phyloP scores from a whole-genome alignment of 1,139 yeast genomes.

The Debaryomyces udenii region DNA sequence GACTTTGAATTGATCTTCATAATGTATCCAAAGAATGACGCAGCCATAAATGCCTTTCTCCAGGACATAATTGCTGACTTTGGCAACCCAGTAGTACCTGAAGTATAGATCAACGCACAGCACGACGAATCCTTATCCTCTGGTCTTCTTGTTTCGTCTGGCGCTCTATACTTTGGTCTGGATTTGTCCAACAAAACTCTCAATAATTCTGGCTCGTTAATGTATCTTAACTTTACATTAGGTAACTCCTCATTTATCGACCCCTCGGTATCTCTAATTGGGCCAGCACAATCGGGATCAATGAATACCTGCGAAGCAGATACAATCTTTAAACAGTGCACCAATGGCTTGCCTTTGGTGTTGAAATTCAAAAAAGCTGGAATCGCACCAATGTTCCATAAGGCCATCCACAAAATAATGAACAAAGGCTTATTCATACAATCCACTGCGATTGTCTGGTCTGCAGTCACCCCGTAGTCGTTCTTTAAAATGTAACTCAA shows the following conservation, averaged over 20 bases:
- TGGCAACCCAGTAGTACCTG: constrained; percentile 95
- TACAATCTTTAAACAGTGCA: constrained; percentile 79
- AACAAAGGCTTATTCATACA: constrained; percentile 85
- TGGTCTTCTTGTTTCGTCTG: constrained; percentile 58
- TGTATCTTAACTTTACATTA: constrained; percentile 48
- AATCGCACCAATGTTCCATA: constrained; percentile 89
- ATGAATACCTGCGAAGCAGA: constrained; percentile 67
- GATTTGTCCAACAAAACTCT: constrained; percentile 46
- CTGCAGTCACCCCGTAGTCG: constrained; percentile 65
- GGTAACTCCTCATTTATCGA: constrained; percentile 48
- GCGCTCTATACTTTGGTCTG: constrained; percentile 57
- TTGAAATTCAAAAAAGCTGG: constrained; percentile 90
- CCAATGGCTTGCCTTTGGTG: constrained; percentile 69
- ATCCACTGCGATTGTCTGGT: constrained; percentile 75
- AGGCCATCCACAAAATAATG: constrained; percentile 76
- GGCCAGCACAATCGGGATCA: constrained; percentile 68
- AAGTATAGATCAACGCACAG: constrained; percentile 79
- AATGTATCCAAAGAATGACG: constrained; percentile 69
- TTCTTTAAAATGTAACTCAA: constrained; percentile 65
- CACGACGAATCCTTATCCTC: constrained; percentile 61
- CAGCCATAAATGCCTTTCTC: constrained; percentile 78
- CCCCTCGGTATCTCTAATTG: constrained; percentile 56
- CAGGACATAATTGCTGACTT: constrained; percentile 94
- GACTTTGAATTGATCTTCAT: constrained; percentile 60
- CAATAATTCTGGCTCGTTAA: constrained; percentile 57